Base-by-base conservation (phyloP, 257 asterid genomes). In the Plantago major region DNA sequence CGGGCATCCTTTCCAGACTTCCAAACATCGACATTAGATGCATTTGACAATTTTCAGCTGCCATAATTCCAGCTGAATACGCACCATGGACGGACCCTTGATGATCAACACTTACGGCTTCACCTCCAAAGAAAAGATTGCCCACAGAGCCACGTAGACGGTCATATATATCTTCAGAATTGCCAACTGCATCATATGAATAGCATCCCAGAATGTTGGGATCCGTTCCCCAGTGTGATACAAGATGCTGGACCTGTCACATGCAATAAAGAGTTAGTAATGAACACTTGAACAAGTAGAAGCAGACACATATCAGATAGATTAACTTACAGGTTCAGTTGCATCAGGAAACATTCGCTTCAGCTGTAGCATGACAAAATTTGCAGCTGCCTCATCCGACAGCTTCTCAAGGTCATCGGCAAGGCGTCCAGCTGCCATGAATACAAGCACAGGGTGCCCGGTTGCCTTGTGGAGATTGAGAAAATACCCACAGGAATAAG, bases 11-110 rank as follows among this genome's bases (percentile, higher is more conserved):
- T 62, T 83, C 94, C 72, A 79, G 47, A 48, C 80, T 63, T 61
- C 96, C 95, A 30, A 77, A 76, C 70, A 76, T 68, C 75, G 72
- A 81, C 71, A 78, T 58, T 10, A 89, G 71, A 83, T 83, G 95
- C 50, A 72, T 76, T 58, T 82, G 85, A 60, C 96, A 89, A 17
- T 67, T 71, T 42, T 89, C 96, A 11, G 95, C 99, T 3, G 99
- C 99, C 95, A 82, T 76, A 37, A 82, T 64, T 51, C 96, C 99
- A 4, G 99, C 87, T 1, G 97, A 86, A 69, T 93, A 93, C 9
- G 99, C 99, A 15, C 99, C 99, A n/a, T 93, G 99, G 3, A 89
- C 99, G 0, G 99, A 93, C 10, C 99, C 99, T 60, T 89, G 99
- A 72, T 93, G 97, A n/a, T 93, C 97, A 44, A 71, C 76, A 53